phyloP scores from a whole-genome alignment of 768 basidiomycete genomes.

The Lyophyllum atratum region DNA sequence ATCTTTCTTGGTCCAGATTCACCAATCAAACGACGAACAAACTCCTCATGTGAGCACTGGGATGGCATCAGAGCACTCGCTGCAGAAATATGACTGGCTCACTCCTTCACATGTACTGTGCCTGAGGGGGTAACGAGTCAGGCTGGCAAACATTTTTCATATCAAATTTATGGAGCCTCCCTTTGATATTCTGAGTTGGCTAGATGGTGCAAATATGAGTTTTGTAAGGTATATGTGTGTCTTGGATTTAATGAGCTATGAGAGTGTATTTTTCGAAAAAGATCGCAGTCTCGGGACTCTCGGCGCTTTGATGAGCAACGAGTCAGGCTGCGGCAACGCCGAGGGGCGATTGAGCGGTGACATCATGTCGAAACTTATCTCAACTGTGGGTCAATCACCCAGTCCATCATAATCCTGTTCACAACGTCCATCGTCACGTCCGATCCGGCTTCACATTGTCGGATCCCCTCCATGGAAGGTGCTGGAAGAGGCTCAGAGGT shows the following conservation, averaged over 20 bases:
- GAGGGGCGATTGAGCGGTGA: neutral
- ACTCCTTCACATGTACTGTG: too few species aligned
- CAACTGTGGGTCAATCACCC: neutral
- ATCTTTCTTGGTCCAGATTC: too few species aligned
- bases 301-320: neutral
- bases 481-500: neutral
- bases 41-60: too few species aligned
- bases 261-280: neutral
- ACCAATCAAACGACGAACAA: too few species aligned
- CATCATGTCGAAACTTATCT: neutral
- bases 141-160: neutral
- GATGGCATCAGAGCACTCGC: too few species aligned
- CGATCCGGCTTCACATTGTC: neutral
- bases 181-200: neutral
- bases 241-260: neutral
- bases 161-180: neutral
- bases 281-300: neutral
- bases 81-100: too few species aligned
- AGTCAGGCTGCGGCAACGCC: neutral
- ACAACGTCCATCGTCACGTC: neutral
- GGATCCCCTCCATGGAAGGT: neutral
- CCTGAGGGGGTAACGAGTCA: neutral
- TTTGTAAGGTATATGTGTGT: neutral
- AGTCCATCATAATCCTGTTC: too few species aligned
- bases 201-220: neutral